Percentiles rank a stretch among this genome's conserved stretches.
Conservation (phyloP, 2,329 filamentous ascomycete genomes). For the Neofusicoccum umdonicola region DNA sequence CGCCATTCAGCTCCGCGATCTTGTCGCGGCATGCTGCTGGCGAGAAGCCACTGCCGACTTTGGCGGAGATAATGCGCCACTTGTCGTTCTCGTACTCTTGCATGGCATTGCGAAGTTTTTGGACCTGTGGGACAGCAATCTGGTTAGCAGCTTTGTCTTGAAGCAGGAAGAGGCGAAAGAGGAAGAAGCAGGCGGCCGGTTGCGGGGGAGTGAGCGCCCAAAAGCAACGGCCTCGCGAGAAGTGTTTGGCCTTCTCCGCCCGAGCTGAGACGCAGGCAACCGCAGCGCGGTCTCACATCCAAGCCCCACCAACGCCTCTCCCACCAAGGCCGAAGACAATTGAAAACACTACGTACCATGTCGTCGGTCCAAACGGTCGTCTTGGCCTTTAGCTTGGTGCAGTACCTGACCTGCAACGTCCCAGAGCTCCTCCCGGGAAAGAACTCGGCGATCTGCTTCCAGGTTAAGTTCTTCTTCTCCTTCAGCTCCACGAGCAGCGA, state of each 20-base stretch:
- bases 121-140: conserved; percentile 56
- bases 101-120: conserved; percentile 72
- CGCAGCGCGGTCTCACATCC: not conserved
- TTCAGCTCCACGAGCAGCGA: conserved; percentile 84
- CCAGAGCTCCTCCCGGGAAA: conserved; percentile 89
- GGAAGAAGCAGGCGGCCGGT: not conserved
- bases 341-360: conserved; percentile 61
- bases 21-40: conserved; percentile 84
- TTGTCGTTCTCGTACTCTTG: conserved; percentile 88
- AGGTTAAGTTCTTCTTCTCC: conserved; percentile 90
- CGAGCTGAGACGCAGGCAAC: not conserved
- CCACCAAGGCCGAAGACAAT: not conserved
- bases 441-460: conserved; percentile 97
- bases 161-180: not conserved
- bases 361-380: conserved; percentile 92
- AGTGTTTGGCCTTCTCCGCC: not conserved
- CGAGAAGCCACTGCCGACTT: conserved; percentile 86
- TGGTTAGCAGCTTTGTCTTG: not conserved
- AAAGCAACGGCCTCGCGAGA: not conserved
- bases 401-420: conserved; percentile 90
- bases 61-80: conserved; percentile 88
- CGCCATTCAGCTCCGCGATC: conserved; percentile 57
- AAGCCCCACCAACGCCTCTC: not conserved
- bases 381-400: conserved; percentile 91
- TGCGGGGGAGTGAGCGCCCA: not conserved